Evolutionary conservation across 371 early-diverging fungal species (phyloP).

Genomic region (Lichtheimia ornata): DNA sequence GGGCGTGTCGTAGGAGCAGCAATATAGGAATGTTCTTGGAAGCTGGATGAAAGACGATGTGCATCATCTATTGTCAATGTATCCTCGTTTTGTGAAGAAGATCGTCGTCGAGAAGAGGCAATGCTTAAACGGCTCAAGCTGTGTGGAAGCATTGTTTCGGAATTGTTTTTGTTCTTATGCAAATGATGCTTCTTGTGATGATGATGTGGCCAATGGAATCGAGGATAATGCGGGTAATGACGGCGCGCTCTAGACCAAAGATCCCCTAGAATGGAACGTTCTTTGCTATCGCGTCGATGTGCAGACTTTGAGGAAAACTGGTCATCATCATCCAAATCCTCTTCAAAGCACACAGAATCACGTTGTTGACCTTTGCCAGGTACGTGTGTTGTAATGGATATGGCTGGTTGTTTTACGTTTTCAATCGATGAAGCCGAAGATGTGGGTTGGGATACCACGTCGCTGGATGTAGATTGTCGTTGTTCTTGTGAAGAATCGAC

Average conservation of each 20-base stretch:
- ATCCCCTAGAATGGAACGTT: constrained; percentile 29
- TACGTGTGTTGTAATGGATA: too few relatives aligned
- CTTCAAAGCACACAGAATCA: constrained; percentile 1
- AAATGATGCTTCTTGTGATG: constrained; percentile 12
- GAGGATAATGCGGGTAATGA: constrained; percentile 35
- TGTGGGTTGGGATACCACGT: too few relatives aligned
- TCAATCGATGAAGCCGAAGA: too few relatives aligned
- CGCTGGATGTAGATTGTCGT: not conserved
- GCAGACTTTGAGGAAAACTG: constrained; percentile 30
- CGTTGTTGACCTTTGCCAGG: constrained; percentile 3
- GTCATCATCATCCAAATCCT: constrained; percentile 32
- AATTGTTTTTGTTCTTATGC: not conserved
- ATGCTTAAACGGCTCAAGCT: too few relatives aligned
- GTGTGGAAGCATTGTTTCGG: too few relatives aligned
- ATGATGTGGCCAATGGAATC: constrained; percentile 29
- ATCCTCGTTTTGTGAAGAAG: too few relatives aligned
- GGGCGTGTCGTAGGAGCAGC: too few relatives aligned
- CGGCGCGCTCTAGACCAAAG: constrained; percentile 36
- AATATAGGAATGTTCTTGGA: constrained; percentile 13
- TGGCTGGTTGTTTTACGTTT: too few relatives aligned
- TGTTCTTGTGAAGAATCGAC: not conserved
- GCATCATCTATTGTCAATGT: too few relatives aligned
- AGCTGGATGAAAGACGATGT: constrained; percentile 12
- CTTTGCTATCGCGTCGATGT: constrained; percentile 29
- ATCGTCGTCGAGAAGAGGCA: too few relatives aligned